Evolutionary conservation across 2,329 filamentous ascomycete genomes (phyloP).

Genomic region (Scedosporium boydii): DNA sequence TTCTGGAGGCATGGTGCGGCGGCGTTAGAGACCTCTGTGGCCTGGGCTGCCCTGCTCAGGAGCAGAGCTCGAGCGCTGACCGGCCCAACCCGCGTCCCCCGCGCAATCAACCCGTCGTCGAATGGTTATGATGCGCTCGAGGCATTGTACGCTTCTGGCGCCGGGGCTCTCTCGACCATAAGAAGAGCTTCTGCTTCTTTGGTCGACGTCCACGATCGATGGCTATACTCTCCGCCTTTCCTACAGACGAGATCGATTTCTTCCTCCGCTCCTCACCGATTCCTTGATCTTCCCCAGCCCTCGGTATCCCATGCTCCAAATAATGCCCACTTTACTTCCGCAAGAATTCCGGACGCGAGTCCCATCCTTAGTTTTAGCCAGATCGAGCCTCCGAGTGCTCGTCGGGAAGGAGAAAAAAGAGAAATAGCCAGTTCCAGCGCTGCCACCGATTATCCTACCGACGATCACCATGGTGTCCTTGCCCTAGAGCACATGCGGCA

Average conservation of each 20-base stretch:
- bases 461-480: neutral
- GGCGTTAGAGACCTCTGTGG: conserved; percentile 7
- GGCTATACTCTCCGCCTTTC: conserved; percentile 7
- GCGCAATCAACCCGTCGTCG: neutral
- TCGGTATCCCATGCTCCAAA: conserved; percentile 1
- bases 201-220: neutral
- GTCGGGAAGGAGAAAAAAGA: neutral
- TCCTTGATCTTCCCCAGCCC: conserved; percentile 6
- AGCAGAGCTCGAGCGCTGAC: neutral
- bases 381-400: neutral
- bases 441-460: neutral
- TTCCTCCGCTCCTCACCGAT: conserved; percentile 1
- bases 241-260: conserved; percentile 5
- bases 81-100: neutral
- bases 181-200: conserved; percentile 5
- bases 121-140: conserved; percentile 3
- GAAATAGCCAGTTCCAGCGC: conserved; percentile 1
- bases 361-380: neutral
- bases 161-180: neutral
- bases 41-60: conserved; percentile 5
- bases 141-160: conserved; percentile 6
- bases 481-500: conserved; percentile 2
- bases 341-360: neutral
- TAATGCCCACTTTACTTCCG: conserved; percentile 4
- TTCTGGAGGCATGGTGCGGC: conserved; percentile 10